Evolutionary conservation across 768 basidiomycete genomes (phyloP), one percentile per base, ranked within the genome.

Genomic region (Lactarius indigo): DNA sequence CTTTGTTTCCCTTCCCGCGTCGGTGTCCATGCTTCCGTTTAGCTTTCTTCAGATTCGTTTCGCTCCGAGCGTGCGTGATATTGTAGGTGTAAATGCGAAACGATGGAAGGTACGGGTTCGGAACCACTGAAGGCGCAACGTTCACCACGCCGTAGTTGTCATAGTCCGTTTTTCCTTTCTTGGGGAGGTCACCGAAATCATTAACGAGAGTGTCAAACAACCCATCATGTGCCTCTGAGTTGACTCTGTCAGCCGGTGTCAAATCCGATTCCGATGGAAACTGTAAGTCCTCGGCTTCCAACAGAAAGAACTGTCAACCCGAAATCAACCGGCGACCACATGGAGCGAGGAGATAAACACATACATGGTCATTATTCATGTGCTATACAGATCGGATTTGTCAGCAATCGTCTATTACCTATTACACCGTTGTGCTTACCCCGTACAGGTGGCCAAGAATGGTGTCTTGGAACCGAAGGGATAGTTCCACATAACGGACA

Each of bases 51-150:
- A 47, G 15, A 20, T 59, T 56, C 12, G 65, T 37, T 2, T 18
- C 8, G n/a, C 61, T 50, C 18, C 52, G 52, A 20, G 65, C 66
- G 2, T 78, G 84, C 1, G 87, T 86, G 28, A 84, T 79, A 74
- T 96, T 96, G 81, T 94, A 96, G 71, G 86, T 80, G 78, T 87
- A 96, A 15, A 95, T 81, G 70, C 94, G 80, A 72, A 95, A 86
- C 18, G 87, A 83, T 3, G 95, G 92, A 57, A 91, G 76, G 77
- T 91, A 97, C 20, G 87, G 87, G 65, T 92, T 92, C n/a, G 94
- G 93, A 63, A 95, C 89, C 26, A 94, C 86, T 39, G 91, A 85
- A 5, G 94, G 91, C 41, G 84, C 83, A 31, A 93, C 89, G 74
- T 92, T 94, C 68, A 94, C 83, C 41, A 91, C 86, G 4, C 85